Base-by-base conservation (phyloP, 139 green algal genomes). In the Haematococcus lacustris region DNA sequence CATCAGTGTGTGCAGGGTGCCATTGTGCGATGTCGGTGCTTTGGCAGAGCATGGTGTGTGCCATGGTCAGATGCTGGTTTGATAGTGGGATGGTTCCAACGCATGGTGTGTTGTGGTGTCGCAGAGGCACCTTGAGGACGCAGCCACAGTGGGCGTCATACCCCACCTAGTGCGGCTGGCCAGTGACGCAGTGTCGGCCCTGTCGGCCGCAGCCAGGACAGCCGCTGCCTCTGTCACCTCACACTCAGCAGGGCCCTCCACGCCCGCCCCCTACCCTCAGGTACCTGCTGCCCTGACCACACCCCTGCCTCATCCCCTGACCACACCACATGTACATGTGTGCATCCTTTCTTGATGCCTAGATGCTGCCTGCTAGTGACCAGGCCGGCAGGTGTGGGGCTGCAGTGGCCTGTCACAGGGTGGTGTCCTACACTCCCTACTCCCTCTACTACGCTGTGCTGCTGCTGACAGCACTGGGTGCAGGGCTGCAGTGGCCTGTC, bases 281-380 rank as follows among this genome's bases (percentile, higher is more conserved):
- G 13, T 57, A 13, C 13, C 13, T 57, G 47, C 13, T 21, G 47
- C 47, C 47, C 53, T 4, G 53, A 26, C 26, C 13, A 26, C 53
- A 64, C 53, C 23, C 21, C 53, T n/a, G n/a, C n/a, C n/a, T n/a
- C n/a, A n/a, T n/a, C n/a, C n/a, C n/a, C n/a, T n/a, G n/a, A n/a
- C n/a, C n/a, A n/a, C n/a, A n/a, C n/a, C n/a, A n/a, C n/a, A n/a
- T n/a, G n/a, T n/a, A n/a, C n/a, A n/a, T n/a, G n/a, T n/a, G n/a
- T n/a, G n/a, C n/a, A n/a, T n/a, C n/a, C n/a, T n/a, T n/a, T n/a
- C n/a, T n/a, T n/a, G n/a, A n/a, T n/a, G n/a, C n/a, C n/a, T n/a
- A 77, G 33, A 75, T 84, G 38, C 86, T 91, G 35, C 65, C 79
- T 28, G 88, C 92, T 71, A n/a, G n/a, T n/a, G n/a, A n/a, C n/a